Percentiles rank a stretch among this genome's conserved stretches.
Evolutionary conservation across 176 grass and related monocot species (phyloP).

Genomic region (Aegilops umbellulata): DNA sequence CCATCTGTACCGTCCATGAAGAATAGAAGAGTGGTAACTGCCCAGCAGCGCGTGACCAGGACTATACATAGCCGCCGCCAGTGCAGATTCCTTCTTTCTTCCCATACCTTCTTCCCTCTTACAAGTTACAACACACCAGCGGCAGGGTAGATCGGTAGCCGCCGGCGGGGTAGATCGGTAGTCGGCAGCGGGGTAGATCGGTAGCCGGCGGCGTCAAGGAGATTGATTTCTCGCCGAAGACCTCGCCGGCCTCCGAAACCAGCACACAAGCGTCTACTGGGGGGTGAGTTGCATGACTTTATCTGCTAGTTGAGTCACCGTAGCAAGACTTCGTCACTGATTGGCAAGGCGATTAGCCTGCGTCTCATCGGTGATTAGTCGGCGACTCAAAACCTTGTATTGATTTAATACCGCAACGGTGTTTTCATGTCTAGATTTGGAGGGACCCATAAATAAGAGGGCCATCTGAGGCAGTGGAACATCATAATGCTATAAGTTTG

Average conservation of each 20-base stretch:
- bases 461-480: not conserved
- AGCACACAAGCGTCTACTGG: not conserved
- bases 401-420: not conserved
- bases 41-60: not conserved
- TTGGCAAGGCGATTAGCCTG: not conserved
- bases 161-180: not conserved
- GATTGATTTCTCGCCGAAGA: not conserved
- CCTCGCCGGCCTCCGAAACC: not conserved
- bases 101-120: constrained; percentile 2
- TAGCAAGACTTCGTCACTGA: not conserved
- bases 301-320: not conserved
- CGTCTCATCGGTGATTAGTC: not conserved
- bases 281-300: not conserved
- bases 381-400: not conserved
- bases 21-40: not conserved
- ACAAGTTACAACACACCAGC: constrained; percentile 3
- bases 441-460: not conserved
- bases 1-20: constrained; percentile 1
- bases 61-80: not conserved
- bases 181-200: not conserved
- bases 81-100: not conserved
- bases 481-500: not conserved
- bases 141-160: not conserved
- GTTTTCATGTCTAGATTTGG: constrained; percentile 1
- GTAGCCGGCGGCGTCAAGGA: not conserved